Evolutionary conservation across 2,329 filamentous ascomycete genomes (phyloP), one percentile per base, ranked within the genome.

Genomic region (Penicillium sclerotigenum): DNA sequence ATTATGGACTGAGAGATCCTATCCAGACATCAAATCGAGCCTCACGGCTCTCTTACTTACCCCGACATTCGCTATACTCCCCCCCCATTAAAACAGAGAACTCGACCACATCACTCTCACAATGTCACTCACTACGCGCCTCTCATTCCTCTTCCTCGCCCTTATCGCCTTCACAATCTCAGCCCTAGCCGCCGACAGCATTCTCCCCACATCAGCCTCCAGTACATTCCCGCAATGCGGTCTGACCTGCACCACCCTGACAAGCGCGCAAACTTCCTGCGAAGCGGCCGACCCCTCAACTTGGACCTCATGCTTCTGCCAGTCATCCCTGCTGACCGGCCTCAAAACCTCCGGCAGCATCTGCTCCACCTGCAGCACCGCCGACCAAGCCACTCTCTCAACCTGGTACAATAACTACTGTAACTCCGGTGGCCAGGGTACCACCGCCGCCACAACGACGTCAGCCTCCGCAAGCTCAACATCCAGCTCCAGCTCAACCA

Each of bases 291-390:
- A 80, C 46, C 71, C 80, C 38, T 67, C 72, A 20, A 81, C 79
- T 41, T 90, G 88, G 71, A 79, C 84, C 49, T 78, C 80, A 34
- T 95, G 91, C 75, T 91, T 95, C 76, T 96, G 91, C 76, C 76
- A 80, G 64, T 84, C 87, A 47, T 61, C 78, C 13, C 76, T 80
- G 22, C 80, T 94, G 3, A 75, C 79, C 4, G 72, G 79, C 9
- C 85, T 91, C 54, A 81, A 82, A 31, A 75, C 77, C 11, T 81
- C 79, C 5, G 83, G 83, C 5, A 81, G 89, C 14, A 92, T 90
- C 74, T 82, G 85, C 57, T 66, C 74, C 16, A 78, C 77, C 22
- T 91, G 88, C 66, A 73, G 79, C 13, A 75, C 73, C 0, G 70
- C 72, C 45, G 84, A 84, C 45, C 75, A 87, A 45, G 66, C 73